Conservation (phyloP, 2,329 filamentous ascomycete species). For the Stemphylium lycopersici region DNA sequence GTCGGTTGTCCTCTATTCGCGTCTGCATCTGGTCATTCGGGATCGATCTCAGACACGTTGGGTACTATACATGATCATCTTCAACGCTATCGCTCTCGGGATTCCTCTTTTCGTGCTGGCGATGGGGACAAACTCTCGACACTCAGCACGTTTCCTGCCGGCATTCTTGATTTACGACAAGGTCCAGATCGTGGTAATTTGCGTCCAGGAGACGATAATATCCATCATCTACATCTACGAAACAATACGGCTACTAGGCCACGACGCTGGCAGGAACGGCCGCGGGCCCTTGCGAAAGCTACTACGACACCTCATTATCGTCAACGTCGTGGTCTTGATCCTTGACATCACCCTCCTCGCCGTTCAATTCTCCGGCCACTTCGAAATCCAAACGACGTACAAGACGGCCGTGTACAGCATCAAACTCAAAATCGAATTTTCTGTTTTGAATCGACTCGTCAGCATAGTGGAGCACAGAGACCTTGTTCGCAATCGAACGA, state of each 20-base stretch:
- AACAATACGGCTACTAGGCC: conserved; percentile 11
- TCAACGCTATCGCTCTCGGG: conserved; percentile 52
- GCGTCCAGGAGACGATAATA: conserved; percentile 40
- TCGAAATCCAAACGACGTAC: conserved; percentile 47
- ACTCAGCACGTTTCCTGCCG: conserved; percentile 31
- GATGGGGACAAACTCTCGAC: conserved; percentile 54
- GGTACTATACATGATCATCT: conserved; percentile 62
- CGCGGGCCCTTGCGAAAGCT: conserved; percentile 6
- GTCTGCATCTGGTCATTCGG: conserved; percentile 62
- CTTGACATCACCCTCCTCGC: conserved; percentile 49
- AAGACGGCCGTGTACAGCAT: conserved; percentile 51
- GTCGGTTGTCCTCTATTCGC: conserved; percentile 64
- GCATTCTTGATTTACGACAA: conserved; percentile 45
- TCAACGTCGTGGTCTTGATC: conserved; percentile 48
- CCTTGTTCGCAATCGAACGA: background rate
- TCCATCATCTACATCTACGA: conserved; percentile 24
- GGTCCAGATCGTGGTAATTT: conserved; percentile 46
- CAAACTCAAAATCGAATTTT: conserved; percentile 59
- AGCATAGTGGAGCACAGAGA: conserved; percentile 6
- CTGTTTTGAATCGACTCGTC: conserved; percentile 53
- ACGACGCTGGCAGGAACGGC: conserved; percentile 6
- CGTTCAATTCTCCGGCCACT: conserved; percentile 47
- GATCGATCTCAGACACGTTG: conserved; percentile 47
- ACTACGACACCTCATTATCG: conserved; percentile 36
- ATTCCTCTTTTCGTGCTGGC: conserved; percentile 54